Evolutionary conservation across 2,329 filamentous ascomycete species (phyloP), one percentile per base, ranked within the genome.

Genomic region (Alternaria rosae): DNA sequence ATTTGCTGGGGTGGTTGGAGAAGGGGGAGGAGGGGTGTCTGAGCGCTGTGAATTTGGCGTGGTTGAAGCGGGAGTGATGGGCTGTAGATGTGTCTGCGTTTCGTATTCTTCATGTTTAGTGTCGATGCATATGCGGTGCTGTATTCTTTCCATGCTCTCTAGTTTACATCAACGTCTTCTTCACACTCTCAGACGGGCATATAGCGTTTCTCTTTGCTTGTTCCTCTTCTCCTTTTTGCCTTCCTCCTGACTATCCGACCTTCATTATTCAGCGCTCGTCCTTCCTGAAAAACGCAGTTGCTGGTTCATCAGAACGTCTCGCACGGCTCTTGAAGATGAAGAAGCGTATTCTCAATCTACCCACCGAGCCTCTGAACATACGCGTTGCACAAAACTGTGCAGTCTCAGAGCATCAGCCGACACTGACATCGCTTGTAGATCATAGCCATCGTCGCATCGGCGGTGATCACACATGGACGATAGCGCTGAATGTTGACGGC

Each of bases 11-110:
- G 0, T 88, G 89, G 58, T 72, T 90, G 57, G 76, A 76, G 3
- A 85, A 84, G 0, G 79, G 80, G 3, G 78, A 84, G 61, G 78
- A 78, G 3, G 79, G 84, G 54, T 79, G 87, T 3, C 76, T 89
- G 23, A 88, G 89, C 54, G 86, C 89, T 0, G 89, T 91, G 12
- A 91, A 92, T 72, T 32, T 87, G 76, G 83, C 88, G 48, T 84
- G 83, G 73, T 64, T 89, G 48, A 78, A 74, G 64, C 61, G 54
- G 54, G 45, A 47, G 35, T 26, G 8, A 26, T 28, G 38, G 38
- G 10, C 10, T 28, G 11, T n/a, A 35, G 11, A 42, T 28, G 32
- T 13, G 20, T 20, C 38, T 42, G n/a, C 15, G 4, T 38, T 26
- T 42, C 6, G 4, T 26, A 21, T 26, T 20, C 3, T 32, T 32